Base-by-base conservation (phyloP, 2,329 filamentous ascomycete genomes). In the Neonectria sp. region DNA sequence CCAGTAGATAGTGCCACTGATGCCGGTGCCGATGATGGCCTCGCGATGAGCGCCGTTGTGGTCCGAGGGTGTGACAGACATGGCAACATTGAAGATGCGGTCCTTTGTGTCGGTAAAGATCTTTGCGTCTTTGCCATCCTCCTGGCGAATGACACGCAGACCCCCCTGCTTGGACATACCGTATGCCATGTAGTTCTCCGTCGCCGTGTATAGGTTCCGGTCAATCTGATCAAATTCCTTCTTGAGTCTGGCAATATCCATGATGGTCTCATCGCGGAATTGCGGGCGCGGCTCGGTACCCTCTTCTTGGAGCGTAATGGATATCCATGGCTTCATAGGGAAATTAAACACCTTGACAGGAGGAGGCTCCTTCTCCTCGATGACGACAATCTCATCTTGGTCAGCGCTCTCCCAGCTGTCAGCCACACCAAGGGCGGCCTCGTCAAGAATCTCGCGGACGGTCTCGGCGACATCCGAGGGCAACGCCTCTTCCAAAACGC, bases 221-320 rank as follows among this genome's bases (percentile, higher is more conserved):
- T 99, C 96, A 69, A 98, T 92, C 82, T 98, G 96, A 77, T 99
- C 96, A 76, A 98, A 98, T 6, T 97, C 95, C 83, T 98, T 98
- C 87, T 97, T 97, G 71, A 98, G 87, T 65, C 95, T 90, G 58
- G 96, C 95, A 78, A 99, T 96, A 74, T 97, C 94, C 86, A 97
- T 93, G 75, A 97, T 91, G 49, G 92, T 89, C 72, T 95, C 92
- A 64, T 94, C 90, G 43, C 92, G 91, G 79, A 98, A 91, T 57
- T 86, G 82, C 4, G 91, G 86, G 17, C 89, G 87, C 29, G 86
- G 80, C 65, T 90, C 85, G 15, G 87, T 81, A 67, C 86, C 82
- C 68, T 86, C 81, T 71, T 88, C 84, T 78, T 90, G 85, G 74
- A 98, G 89, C 13, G 89, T 91, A 77, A 99, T 96, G 24, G 95